These are phyloP conservation scores for Geotrichum cucujoidarum DNA, from an alignment of 1,139 yeast species.

Conservation along the genomic window DNA sequence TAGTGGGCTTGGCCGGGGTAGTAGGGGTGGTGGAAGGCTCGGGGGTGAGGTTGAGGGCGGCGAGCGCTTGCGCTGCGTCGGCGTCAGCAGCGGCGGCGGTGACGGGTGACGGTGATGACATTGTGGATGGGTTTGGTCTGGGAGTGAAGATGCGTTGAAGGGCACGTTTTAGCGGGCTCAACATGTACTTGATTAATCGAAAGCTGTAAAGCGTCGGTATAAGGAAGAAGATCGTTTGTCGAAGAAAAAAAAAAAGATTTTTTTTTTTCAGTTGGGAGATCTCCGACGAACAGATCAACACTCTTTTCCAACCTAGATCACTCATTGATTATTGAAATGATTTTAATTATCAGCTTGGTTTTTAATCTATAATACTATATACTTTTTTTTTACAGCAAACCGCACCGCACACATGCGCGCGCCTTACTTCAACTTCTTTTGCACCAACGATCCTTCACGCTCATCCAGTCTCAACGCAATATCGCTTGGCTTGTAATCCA, in stretches of 20 bases:
- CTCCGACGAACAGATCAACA: no score
- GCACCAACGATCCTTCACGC: slow-evolving; percentile 30
- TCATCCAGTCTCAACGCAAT: slow-evolving; percentile 54
- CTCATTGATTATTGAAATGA: no score
- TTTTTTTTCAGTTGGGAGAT: background rate
- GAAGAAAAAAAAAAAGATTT: background rate
- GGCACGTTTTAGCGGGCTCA: background rate
- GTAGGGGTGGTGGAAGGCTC: background rate
- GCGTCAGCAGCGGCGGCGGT: background rate
- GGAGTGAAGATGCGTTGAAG: background rate
- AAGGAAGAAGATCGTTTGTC: background rate
- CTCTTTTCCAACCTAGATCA: background rate
- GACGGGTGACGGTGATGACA: background rate
- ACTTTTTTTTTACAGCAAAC: background rate
- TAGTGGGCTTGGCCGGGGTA: background rate
- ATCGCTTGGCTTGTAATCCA: slow-evolving; percentile 90
- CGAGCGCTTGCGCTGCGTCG: background rate
- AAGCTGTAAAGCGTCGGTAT: background rate
- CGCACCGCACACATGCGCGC: no score
- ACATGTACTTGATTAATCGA: background rate
- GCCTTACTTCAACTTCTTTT: slow-evolving; percentile 31
- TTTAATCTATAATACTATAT: background rate
- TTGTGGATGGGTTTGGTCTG: no score
- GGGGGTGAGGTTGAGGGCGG: background rate
- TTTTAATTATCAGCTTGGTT: no score